Evolutionary conservation across 345 rosid species (phyloP), one percentile per base, ranked within the genome.

Genomic region (Sonneratia alba): DNA sequence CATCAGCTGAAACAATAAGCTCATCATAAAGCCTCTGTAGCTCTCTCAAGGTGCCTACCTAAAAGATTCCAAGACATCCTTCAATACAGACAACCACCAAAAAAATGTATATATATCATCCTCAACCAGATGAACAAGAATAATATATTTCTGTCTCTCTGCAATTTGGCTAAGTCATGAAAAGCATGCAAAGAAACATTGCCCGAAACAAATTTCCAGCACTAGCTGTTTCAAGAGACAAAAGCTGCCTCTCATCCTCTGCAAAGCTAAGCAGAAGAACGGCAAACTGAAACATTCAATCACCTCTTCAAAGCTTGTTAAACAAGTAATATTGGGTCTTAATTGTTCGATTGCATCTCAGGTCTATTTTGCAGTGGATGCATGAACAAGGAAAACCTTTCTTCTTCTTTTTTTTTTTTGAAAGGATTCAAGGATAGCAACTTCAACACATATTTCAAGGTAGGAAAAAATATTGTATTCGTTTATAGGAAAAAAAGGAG

Each of bases 21-120:
- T 86, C 88, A 71, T 92, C 96, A 81, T 89, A 85, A 24, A 95
- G 90, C 78, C 98, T 90, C 73, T 92, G 99, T 49, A 95, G 96
- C 79, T 95, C 94, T 78, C 75, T 80, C 73, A 95, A 83, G 70
- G 98, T 92, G 77, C 91, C 78, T 72, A 84, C 72, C 99, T 95
- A 82, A 81, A 79, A 76, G 70, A 32, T 14, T 75, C 16, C 27
- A 36, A 47, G 66, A 80, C 47, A 65, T 67, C 21, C 70, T 65
- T 45, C 38, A 72, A 38, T 53, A 66, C 21, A 38, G 13, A 57
- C 63, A 57, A 24, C 27, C 27, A 57, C 63, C 2, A 24, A 11
- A 57, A 1, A 42, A 4, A 42, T 9, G 10, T 42, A 9, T 42
- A 42, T 9, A 27, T 27, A 62, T 62, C 66, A 62, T 34, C 11